Conservation (phyloP, 345 rosid genomes). For the Geranium brycei region DNA sequence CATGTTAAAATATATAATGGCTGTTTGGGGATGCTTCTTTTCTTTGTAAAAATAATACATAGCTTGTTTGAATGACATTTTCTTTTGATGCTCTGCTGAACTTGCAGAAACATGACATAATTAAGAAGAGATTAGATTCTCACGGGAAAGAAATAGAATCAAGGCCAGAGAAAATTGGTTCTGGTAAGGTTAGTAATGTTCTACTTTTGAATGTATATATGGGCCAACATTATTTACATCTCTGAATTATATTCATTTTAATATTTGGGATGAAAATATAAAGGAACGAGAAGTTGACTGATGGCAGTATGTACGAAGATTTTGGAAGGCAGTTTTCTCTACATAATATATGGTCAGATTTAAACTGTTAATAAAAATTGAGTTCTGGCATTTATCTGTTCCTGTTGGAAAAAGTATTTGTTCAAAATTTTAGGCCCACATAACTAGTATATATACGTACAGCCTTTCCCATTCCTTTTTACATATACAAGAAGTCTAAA, state of each 20-base stretch:
- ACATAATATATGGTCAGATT: too few species aligned
- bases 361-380: not conserved
- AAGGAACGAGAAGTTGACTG: not conserved
- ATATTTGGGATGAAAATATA: not conserved
- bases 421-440: not conserved
- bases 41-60: not conserved
- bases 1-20: not conserved
- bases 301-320: not conserved
- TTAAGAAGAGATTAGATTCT: slow-evolving; percentile 66
- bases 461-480: not conserved
- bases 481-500: not conserved
- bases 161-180: slow-evolving; percentile 80
- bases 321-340: not conserved
- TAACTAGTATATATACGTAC: not conserved
- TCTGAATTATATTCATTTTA: not conserved
- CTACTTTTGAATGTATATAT: not conserved
- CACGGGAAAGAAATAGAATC: slow-evolving; percentile 68
- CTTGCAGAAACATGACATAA: slow-evolving; percentile 79
- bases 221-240: not conserved
- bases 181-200: slow-evolving; percentile 55
- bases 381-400: not conserved
- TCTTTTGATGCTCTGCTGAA: not conserved
- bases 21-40: not conserved
- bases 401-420: not conserved
- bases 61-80: not conserved